Conservation (phyloP, 2,329 filamentous ascomycete species). For the Phaeophleospora eucalypticola region DNA sequence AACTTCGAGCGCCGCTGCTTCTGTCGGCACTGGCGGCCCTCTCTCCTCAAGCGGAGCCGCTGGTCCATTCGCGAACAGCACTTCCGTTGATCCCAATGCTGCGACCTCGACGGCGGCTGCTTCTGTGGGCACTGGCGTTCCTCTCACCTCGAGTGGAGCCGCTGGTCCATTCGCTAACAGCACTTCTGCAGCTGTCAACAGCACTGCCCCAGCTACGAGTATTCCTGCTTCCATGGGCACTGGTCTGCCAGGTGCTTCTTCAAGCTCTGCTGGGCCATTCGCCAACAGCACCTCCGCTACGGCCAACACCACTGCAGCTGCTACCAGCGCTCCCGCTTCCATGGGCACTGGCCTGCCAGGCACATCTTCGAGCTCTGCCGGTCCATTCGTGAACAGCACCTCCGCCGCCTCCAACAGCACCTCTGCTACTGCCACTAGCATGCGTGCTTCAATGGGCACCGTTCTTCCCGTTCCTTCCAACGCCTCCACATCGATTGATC, state of each 20-base stretch:
- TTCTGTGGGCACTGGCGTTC: not conserved
- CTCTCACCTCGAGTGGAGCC: not conserved
- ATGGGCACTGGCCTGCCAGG: not conserved
- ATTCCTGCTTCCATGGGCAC: not conserved
- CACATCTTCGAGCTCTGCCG: not conserved
- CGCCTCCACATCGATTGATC: no score
- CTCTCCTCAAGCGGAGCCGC: not conserved
- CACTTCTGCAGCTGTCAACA: not conserved
- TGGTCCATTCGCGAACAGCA: not conserved
- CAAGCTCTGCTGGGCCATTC: not conserved
- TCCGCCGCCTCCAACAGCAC: not conserved
- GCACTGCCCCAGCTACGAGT: not conserved
- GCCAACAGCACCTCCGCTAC: not conserved
- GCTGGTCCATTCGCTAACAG: not conserved
- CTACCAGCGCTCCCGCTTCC: not conserved
- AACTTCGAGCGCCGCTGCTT: not conserved
- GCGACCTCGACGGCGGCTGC: not conserved
- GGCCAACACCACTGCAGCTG: not conserved
- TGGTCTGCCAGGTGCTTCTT: not conserved
- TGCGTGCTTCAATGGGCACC: no score
- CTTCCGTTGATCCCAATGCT: not conserved
- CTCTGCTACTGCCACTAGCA: not conserved
- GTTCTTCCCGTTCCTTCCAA: no score
- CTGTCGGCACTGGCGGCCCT: not conserved
- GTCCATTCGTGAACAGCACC: not conserved